Conservation (phyloP, 768 basidiomycete species). For the Sarcodon aspratus region DNA sequence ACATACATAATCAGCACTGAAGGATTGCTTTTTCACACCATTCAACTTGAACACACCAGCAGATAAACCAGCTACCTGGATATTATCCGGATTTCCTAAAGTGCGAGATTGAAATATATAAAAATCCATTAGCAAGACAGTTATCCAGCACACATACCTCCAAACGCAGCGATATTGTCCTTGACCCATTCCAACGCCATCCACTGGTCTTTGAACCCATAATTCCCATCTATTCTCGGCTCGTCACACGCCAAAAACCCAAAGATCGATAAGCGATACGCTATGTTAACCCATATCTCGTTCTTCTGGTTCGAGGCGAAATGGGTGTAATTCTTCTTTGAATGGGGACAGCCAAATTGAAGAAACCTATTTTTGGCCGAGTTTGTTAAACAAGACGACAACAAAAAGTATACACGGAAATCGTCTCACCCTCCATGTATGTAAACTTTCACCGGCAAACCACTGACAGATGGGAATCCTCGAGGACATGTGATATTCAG, state of each 20-base stretch:
- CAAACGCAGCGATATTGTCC: slow-evolving; percentile 56
- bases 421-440: slow-evolving; percentile 59
- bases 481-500: slow-evolving; percentile 56
- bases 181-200: slow-evolving; percentile 62
- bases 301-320: slow-evolving; percentile 50
- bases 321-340: slow-evolving; percentile 49
- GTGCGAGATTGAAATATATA: not conserved
- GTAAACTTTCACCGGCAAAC: slow-evolving; percentile 61
- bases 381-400: not conserved
- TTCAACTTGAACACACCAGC: slow-evolving; percentile 34
- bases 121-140: not conserved
- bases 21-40: not conserved
- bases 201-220: slow-evolving; percentile 83
- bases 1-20: not conserved
- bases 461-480: slow-evolving; percentile 27
- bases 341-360: slow-evolving; percentile 69
- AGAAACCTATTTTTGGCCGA: slow-evolving; percentile 38
- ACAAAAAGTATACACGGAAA: not conserved
- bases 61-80: slow-evolving; percentile 60
- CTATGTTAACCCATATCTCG: slow-evolving; percentile 70
- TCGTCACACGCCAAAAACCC: slow-evolving; percentile 63
- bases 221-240: slow-evolving; percentile 58
- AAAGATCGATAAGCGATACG: slow-evolving; percentile 66
- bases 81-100: slow-evolving; percentile 46
- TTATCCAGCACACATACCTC: slow-evolving; percentile 32